Evolutionary conservation across 495 filamentous ascomycete species (phyloP), one percentile per base, ranked within the genome.

Genomic region (Podospora comata): DNA sequence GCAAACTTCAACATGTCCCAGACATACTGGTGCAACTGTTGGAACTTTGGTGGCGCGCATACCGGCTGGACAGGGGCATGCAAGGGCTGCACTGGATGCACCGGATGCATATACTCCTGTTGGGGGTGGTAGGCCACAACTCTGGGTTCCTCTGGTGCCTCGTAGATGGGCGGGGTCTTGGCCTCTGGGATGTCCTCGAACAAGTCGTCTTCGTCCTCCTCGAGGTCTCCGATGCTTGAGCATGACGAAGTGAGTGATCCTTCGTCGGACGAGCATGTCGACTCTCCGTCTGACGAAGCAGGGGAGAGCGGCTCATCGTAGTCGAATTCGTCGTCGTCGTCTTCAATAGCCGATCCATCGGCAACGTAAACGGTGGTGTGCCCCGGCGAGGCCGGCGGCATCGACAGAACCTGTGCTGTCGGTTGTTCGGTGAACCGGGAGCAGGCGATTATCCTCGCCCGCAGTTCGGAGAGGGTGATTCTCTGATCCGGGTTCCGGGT

Each of bases 401-500:
- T 70, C 32, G 77, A 71, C 70, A 78, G 71, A 5, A 48, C 39
- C 68, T 70, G 57, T 13, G 72, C 61, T 30, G 78, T 60, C 56
- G 77, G 76, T 56, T 76, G 74, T 58, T 82, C 78, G 70, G 95
- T 95, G 76, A 99, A 92, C 68, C 83, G 81, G 30, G 87, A 83
- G 80, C 94, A 98, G 62, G 87, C 82, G 67, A 90, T 72, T 74
- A 99, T 96, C 73, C 91, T 79, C 65, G 84, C 82, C 75, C 91
- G 86, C 39, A 98, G 85, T 79, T 97, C 92, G 68, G 87, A 82
- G 71, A 99, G 88, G 74, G 88, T 88, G 72, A 97, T 95, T 78
- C 95, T 84, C 77, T 92, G 90, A 71, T 86, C 83, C 63, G 95
- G 96, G 80, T 97, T 88, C 78, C 85, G 86, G 71, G 96, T 93